Conservation (phyloP, 2,329 filamentous ascomycete genomes). For the Trichoderma citrinoviride region DNA sequence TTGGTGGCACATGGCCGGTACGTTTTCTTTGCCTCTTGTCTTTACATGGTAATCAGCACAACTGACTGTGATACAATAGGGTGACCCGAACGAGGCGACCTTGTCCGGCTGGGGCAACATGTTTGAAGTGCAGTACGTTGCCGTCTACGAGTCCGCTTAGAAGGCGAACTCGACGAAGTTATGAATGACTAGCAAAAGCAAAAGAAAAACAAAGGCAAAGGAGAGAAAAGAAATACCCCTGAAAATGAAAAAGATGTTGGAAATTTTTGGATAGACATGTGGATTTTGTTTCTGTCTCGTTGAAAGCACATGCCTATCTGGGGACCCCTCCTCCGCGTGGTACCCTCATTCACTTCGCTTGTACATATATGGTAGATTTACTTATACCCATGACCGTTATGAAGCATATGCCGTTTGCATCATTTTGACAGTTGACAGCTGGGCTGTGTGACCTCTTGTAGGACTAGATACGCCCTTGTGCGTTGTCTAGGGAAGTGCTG, state of each 20-base stretch:
- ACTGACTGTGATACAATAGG: constrained; percentile 27
- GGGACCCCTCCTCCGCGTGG: neutral
- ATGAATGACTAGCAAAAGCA: neutral
- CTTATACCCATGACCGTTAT: constrained; percentile 13
- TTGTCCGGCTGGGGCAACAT: constrained; percentile 39
- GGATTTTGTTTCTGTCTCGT: neutral
- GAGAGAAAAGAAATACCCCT: neutral
- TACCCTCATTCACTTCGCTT: constrained; percentile 2
- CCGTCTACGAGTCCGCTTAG: constrained; percentile 36
- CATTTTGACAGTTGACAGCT: too few relatives aligned
- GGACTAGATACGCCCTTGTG: too few relatives aligned
- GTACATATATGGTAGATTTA: constrained; percentile 12
- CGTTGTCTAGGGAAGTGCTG: too few relatives aligned
- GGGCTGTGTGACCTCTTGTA: too few relatives aligned
- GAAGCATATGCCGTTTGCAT: neutral
- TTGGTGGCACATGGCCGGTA: constrained; percentile 45
- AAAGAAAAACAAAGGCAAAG: neutral
- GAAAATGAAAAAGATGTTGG: neutral
- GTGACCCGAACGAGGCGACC: constrained; percentile 35
- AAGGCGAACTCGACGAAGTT: neutral
- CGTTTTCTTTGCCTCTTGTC: constrained; percentile 16
- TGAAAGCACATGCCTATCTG: neutral
- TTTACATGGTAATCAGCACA: neutral
- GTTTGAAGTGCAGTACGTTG: constrained; percentile 43
- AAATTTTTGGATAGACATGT: constrained; percentile 3